These are phyloP conservation scores for Lactarius tabidus DNA, from an alignment of 768 basidiomycete genomes.

Conservation along the genomic window DNA sequence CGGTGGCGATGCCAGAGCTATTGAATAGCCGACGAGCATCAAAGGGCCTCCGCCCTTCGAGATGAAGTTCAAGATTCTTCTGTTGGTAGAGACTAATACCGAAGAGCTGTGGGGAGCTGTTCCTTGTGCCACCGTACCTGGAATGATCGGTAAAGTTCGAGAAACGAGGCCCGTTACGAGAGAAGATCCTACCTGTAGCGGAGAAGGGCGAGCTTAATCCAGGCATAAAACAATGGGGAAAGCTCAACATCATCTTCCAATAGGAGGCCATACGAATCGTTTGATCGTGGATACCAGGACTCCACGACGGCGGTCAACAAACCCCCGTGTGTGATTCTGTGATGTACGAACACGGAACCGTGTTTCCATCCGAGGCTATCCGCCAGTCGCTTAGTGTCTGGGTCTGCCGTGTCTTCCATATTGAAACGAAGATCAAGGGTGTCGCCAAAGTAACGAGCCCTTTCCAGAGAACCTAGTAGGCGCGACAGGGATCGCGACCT, in stretches of 20 bases:
- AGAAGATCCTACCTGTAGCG: slow-evolving; percentile 54
- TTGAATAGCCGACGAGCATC: slow-evolving; percentile 59
- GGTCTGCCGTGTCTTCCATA: slow-evolving; percentile 70
- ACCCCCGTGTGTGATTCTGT: slow-evolving; percentile 74
- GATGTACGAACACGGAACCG: slow-evolving; percentile 58
- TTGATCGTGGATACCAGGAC: slow-evolving; percentile 78
- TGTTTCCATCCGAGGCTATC: slow-evolving; percentile 54
- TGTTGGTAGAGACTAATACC: slow-evolving; percentile 87
- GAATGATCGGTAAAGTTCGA: slow-evolving; percentile 9
- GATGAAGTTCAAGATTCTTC: slow-evolving; percentile 70
- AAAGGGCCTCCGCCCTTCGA: slow-evolving; percentile 63
- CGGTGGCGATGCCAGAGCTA: slow-evolving; percentile 36
- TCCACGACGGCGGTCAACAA: slow-evolving; percentile 81
- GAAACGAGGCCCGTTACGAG: background rate
- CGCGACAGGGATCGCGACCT: slow-evolving; percentile 67
- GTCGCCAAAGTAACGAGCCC: slow-evolving; percentile 66
- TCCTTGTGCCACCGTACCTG: slow-evolving; percentile 51
- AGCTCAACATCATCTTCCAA: slow-evolving; percentile 87
- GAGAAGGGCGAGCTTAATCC: slow-evolving; percentile 76
- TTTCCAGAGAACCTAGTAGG: slow-evolving; percentile 56
- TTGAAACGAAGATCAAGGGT: slow-evolving; percentile 60
- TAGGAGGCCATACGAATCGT: slow-evolving; percentile 72
- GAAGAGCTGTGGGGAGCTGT: slow-evolving; percentile 50
- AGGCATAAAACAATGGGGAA: slow-evolving; percentile 80
- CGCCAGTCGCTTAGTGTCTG: slow-evolving; percentile 51